Evolutionary conservation across 305 asterid species (phyloP).

Genomic region (Ajuga reptans): DNA sequence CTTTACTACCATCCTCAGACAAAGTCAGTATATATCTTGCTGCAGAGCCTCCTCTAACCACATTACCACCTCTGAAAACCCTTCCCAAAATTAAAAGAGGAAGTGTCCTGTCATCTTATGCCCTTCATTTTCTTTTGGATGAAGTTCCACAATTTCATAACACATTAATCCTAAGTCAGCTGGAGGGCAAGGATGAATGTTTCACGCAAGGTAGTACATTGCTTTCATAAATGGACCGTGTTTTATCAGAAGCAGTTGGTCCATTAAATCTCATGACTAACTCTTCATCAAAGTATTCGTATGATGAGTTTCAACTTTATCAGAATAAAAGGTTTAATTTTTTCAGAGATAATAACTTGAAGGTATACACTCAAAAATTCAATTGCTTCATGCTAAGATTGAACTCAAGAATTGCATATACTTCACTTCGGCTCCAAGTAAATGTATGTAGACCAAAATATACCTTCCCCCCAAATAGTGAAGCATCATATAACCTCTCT

Average conservation of each 20-base stretch:
- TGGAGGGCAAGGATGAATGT: background rate
- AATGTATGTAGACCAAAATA: constrained; percentile 4
- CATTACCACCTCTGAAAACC: background rate
- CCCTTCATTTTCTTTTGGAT: background rate
- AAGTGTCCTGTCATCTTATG: background rate
- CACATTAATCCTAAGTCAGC: background rate
- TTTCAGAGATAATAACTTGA: constrained; percentile 3
- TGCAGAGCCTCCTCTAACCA: background rate
- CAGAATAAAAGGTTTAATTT: constrained; percentile 3
- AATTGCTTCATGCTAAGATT: background rate
- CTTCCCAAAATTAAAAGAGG: background rate
- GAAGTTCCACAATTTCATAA: background rate
- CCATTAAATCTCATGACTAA: background rate
- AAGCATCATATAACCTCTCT: constrained; percentile 92
- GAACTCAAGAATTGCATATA: constrained; percentile 11
- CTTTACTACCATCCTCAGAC: background rate
- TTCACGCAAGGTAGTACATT: background rate
- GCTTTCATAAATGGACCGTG: background rate
- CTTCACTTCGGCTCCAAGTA: background rate
- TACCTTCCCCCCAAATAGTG: constrained; percentile 96
- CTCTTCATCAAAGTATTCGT: background rate
- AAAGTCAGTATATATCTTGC: background rate
- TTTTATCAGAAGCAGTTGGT: background rate
- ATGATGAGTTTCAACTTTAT: constrained; percentile 11
- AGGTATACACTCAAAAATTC: constrained; percentile 1